phyloP scores from a whole-genome alignment of 129 eudicot genomes.

The Flaveria sonorensis region DNA sequence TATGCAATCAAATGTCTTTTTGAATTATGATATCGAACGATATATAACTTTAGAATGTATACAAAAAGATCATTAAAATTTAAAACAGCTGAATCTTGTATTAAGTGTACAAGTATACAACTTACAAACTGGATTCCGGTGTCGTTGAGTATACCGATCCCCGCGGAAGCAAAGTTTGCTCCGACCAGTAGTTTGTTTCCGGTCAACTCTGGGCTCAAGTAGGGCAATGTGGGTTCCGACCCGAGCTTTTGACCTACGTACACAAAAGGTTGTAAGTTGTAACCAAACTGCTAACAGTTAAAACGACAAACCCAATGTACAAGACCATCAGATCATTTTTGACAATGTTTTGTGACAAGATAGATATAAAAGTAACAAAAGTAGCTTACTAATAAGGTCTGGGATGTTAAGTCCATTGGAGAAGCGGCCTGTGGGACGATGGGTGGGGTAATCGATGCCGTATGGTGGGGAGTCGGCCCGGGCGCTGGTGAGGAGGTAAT shows the following conservation, averaged over 20 bases:
- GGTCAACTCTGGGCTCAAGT: constrained; percentile 54
- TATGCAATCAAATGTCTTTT: neutral
- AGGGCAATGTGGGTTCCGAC: constrained; percentile 61
- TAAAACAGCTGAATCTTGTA: too few species aligned
- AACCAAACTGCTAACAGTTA: neutral
- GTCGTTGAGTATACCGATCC: constrained; percentile 72
- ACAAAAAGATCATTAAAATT: too few species aligned
- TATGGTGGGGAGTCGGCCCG: constrained; percentile 81
- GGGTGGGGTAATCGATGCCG: constrained; percentile 66
- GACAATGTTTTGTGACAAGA: neutral
- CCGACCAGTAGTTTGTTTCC: constrained; percentile 64
- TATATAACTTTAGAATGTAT: too few species aligned
- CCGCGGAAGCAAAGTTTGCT: constrained; percentile 83
- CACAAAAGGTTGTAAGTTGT: neutral
- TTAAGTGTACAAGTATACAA: constrained; percentile 9
- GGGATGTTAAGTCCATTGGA: constrained; percentile 74
- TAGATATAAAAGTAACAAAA: neutral
- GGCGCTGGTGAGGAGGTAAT: constrained; percentile 63
- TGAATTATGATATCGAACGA: too few species aligned
- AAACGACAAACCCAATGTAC: neutral
- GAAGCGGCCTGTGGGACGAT: constrained; percentile 74
- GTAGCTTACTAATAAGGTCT: constrained; percentile 61
- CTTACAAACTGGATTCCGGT: constrained; percentile 83
- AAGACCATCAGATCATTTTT: too few species aligned
- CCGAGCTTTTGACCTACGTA: constrained; percentile 56